Evolutionary conservation across 139 green algal genomes (phyloP).

Genomic region (Tetradesmus obliquus): DNA sequence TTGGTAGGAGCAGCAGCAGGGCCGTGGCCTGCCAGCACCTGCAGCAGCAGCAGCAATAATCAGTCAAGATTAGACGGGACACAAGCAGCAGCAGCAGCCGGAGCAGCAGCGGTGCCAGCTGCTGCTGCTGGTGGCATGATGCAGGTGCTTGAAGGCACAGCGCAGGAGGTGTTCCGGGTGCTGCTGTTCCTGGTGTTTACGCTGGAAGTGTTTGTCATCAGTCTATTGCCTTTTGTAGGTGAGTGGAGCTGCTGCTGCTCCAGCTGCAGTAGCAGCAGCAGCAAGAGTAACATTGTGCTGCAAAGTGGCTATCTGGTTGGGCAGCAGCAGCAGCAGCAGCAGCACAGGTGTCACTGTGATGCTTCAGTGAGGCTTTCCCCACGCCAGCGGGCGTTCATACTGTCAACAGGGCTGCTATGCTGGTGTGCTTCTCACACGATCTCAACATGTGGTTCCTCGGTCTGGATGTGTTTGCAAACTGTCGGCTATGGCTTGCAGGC

Average conservation of each 20-base stretch:
- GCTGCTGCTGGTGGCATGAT: slow-evolving; percentile 22
- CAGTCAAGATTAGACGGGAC: background rate
- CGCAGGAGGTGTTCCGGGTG: slow-evolving; percentile 77
- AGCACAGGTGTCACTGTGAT: background rate
- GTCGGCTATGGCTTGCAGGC: slow-evolving; percentile 50
- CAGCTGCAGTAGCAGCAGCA: background rate
- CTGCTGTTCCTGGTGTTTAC: slow-evolving; percentile 78
- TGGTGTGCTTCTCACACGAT: too few relatives aligned
- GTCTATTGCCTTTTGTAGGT: slow-evolving; percentile 52
- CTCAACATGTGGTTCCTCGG: too few relatives aligned
- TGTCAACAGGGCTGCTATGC: too few relatives aligned
- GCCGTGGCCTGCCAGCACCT: background rate
- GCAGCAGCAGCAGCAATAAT: background rate
- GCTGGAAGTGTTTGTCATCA: slow-evolving; percentile 59
- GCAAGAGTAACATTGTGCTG: background rate
- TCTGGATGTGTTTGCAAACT: background rate
- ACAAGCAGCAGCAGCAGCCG: slow-evolving; percentile 32
- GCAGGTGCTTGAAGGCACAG: slow-evolving; percentile 55
- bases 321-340: background rate
- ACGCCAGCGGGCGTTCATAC: too few relatives aligned
- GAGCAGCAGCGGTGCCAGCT: slow-evolving; percentile 40
- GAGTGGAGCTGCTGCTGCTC: background rate
- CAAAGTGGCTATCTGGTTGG: background rate
- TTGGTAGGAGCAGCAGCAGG: background rate
- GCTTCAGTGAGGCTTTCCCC: too few relatives aligned